Conservation (phyloP, 306 rosid species). For the Pueraria montana region DNA sequence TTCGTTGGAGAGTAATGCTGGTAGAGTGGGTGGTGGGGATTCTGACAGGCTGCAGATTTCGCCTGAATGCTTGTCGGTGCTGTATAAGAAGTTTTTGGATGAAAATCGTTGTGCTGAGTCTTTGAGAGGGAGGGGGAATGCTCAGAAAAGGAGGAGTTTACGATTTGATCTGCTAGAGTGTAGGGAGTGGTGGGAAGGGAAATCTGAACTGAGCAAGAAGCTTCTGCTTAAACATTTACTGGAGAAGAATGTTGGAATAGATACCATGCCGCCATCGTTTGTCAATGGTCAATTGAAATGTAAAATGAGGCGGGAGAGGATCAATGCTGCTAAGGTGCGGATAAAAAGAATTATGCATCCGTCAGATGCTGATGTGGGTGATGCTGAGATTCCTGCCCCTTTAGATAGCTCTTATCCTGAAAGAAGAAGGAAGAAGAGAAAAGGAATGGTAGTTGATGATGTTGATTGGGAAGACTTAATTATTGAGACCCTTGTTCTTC, state of each 20-base stretch:
- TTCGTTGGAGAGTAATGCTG: not conserved
- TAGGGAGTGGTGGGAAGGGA: constrained; percentile 27
- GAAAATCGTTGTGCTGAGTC: not conserved
- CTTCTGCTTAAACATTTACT: not conserved
- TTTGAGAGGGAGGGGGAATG: not conserved
- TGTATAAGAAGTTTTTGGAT: not conserved
- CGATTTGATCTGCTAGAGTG: constrained; percentile 3
- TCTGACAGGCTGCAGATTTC: not conserved
- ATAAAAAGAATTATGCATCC: constrained; percentile 7
- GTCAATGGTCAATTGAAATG: constrained; percentile 18
- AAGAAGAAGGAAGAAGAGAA: constrained; percentile 69
- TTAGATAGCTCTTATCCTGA: not conserved
- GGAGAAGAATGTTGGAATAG: constrained; percentile 17
- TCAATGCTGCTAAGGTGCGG: constrained; percentile 18
- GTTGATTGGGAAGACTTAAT: constrained; percentile 85
- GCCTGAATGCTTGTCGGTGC: not conserved
- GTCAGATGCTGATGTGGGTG: not conserved
- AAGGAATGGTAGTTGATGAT: constrained; percentile 43
- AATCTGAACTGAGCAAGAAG: constrained; percentile 12
- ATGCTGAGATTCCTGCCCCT: not conserved
- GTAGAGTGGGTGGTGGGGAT: not conserved
- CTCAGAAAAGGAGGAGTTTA: not conserved
- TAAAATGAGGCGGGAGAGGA: not conserved
- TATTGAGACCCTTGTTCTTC: constrained; percentile 79
- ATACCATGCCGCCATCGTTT: constrained; percentile 2